Percentiles rank a stretch among this genome's conserved stretches.
Evolutionary conservation across 208 protist genomes (phyloP).

Genomic region (Wallacemonas collosoma): DNA sequence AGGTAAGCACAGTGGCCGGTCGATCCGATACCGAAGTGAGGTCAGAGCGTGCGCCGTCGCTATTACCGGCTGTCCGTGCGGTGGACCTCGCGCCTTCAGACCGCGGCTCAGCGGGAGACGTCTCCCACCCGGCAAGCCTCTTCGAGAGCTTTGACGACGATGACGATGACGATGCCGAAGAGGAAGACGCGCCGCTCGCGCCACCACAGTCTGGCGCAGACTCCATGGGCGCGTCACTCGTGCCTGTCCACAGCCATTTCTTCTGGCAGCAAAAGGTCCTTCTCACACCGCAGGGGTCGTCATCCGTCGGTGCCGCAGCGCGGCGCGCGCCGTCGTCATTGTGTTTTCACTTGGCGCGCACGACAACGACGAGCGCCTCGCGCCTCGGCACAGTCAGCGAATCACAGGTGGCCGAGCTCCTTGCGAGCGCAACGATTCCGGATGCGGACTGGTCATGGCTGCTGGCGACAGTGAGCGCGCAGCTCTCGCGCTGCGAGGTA

Average conservation of each 20-base stretch:
- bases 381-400: neutral
- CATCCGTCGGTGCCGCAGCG: neutral
- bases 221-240: neutral
- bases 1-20: constrained; percentile 12
- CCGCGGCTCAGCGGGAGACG: neutral
- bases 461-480: neutral
- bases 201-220: neutral
- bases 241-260: constrained; percentile 6
- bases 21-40: neutral
- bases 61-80: neutral
- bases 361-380: neutral
- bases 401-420: constrained; percentile 4
- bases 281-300: neutral
- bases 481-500: neutral
- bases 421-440: neutral
- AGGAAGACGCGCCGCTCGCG: no score
- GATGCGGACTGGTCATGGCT: constrained; percentile 5
- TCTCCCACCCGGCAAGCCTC: neutral
- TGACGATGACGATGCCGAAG: neutral
- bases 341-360: neutral
- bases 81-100: neutral
- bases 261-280: constrained; percentile 8
- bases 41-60: neutral
- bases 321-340: neutral
- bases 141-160: neutral